These are phyloP conservation scores for Fonsecaea multimorphosa DNA, from an alignment of 2,329 filamentous ascomycete species.

Conservation along the genomic window DNA sequence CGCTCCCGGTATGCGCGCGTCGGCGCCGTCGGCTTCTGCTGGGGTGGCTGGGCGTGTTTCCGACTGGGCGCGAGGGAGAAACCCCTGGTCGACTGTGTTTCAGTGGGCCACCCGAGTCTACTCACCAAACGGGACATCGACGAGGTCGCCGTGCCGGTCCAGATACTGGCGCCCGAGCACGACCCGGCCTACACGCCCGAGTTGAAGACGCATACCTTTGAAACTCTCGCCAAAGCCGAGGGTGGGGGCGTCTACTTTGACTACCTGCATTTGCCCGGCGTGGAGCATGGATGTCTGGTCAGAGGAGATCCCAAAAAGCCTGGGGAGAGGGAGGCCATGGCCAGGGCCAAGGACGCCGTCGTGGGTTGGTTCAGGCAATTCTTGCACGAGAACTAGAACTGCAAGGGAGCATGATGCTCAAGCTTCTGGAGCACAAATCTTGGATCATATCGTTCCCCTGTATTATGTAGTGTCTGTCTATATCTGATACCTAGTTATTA, in stretches of 20 bases:
- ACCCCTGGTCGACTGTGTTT: slow-evolving; percentile 54
- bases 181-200: slow-evolving; percentile 54
- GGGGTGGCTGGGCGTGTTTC: slow-evolving; percentile 55
- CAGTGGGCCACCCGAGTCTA: slow-evolving; percentile 54
- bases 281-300: slow-evolving; percentile 55
- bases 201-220: slow-evolving; percentile 54
- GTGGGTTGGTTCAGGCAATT: slow-evolving; percentile 52
- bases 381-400: slow-evolving; percentile 2
- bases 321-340: slow-evolving; percentile 55
- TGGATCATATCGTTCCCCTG: neutral
- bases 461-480: too few relatives aligned
- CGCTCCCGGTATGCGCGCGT: slow-evolving; percentile 50
- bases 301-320: slow-evolving; percentile 50
- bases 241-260: slow-evolving; percentile 54
- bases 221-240: slow-evolving; percentile 49
- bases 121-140: slow-evolving; percentile 53
- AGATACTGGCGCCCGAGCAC: slow-evolving; percentile 59
- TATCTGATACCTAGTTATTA: too few relatives aligned
- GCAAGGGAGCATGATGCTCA: neutral
- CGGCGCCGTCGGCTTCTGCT: slow-evolving; percentile 56
- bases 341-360: slow-evolving; percentile 55
- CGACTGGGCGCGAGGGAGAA: slow-evolving; percentile 51
- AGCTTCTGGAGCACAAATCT: neutral
- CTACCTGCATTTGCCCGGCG: slow-evolving; percentile 59
- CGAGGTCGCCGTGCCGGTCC: slow-evolving; percentile 55